A percentile compares a stretch with the other conserved stretches of the same genome.
These are phyloP conservation scores for Coemansia sp. DNA, from an alignment of 192 early-diverging fungal species.

Conservation along the genomic window DNA sequence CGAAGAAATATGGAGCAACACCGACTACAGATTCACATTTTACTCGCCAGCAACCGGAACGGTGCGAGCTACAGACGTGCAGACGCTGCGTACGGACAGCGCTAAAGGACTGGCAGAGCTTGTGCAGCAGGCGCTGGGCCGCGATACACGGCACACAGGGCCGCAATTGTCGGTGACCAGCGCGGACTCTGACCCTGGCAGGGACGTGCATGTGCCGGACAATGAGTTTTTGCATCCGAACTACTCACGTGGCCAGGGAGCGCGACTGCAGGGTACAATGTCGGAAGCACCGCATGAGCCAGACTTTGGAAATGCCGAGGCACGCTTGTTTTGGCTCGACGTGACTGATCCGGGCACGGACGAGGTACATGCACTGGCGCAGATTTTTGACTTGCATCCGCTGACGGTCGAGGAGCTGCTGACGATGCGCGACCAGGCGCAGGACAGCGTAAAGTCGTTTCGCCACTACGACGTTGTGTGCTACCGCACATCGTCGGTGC, in stretches of 20 bases:
- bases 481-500: constrained; percentile 63
- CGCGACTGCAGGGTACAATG: constrained; percentile 16
- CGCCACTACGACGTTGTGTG: constrained; percentile 85
- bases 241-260: constrained; percentile 22
- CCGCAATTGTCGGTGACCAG: constrained; percentile 41
- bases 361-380: constrained; percentile 60
- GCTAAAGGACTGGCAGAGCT: constrained; percentile 40
- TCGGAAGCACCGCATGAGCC: constrained; percentile 52
- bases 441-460: constrained; percentile 90
- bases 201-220: constrained; percentile 2
- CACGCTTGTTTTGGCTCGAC: constrained; percentile 69
- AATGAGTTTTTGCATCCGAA: constrained; percentile 39
- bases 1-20: constrained; percentile 53
- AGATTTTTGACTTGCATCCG: constrained; percentile 84
- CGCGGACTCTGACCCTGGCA: constrained; percentile 22
- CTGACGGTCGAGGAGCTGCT: constrained; percentile 88
- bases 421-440: constrained; percentile 62
- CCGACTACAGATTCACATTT: constrained; percentile 61
- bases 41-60: constrained; percentile 66
- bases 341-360: constrained; percentile 60
- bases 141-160: not conserved
- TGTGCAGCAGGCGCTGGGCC: constrained; percentile 30
- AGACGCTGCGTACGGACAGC: constrained; percentile 53
- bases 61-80: constrained; percentile 58
- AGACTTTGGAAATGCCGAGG: constrained; percentile 39